These are phyloP conservation scores for Peniophora sp. DNA, from an alignment of 1,284 basidiomycete genomes.

Conservation along the genomic window DNA sequence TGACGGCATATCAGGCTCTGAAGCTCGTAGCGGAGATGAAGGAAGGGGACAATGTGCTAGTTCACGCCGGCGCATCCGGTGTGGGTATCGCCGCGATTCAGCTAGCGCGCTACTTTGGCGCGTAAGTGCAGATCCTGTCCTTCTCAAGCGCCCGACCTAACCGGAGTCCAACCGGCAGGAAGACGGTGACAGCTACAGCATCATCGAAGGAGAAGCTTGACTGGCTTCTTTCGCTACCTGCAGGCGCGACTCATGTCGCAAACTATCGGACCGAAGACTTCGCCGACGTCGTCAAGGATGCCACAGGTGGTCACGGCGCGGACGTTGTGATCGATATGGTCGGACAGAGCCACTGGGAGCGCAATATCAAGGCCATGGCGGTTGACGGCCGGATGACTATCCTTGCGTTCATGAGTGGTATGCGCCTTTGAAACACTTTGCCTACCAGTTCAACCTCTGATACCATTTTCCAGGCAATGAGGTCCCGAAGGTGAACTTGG, in stretches of 20 bases:
- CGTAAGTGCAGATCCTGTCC: constrained; percentile 40
- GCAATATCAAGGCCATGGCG: constrained; percentile 75
- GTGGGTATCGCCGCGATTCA: constrained; percentile 91
- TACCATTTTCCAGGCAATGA: constrained; percentile 42
- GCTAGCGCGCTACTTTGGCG: constrained; percentile 68
- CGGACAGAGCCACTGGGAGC: constrained; percentile 75
- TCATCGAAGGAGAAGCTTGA: constrained; percentile 81
- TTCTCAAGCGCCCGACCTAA: background rate
- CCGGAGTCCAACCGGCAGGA: constrained; percentile 28
- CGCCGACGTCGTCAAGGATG: constrained; percentile 54
- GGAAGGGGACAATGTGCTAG: constrained; percentile 68
- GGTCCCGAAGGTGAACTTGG: constrained; percentile 59
- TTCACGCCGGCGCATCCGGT: constrained; percentile 88
- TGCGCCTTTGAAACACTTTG: constrained; percentile 8
- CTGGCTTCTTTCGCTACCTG: constrained; percentile 60
- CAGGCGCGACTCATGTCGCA: constrained; percentile 65
- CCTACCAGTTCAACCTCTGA: background rate
- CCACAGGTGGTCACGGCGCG: constrained; percentile 61
- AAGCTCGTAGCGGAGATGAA: constrained; percentile 65
- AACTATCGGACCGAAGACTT: constrained; percentile 88
- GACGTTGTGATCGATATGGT: constrained; percentile 88
- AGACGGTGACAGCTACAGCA: constrained; percentile 76
- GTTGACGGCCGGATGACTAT: constrained; percentile 76
- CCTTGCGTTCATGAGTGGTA: constrained; percentile 67
- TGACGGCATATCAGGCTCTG: constrained; percentile 88